These are phyloP conservation scores for Colletotrichum brevisporum DNA, from an alignment of 2,329 filamentous ascomycete genomes.

Conservation along the genomic window DNA sequence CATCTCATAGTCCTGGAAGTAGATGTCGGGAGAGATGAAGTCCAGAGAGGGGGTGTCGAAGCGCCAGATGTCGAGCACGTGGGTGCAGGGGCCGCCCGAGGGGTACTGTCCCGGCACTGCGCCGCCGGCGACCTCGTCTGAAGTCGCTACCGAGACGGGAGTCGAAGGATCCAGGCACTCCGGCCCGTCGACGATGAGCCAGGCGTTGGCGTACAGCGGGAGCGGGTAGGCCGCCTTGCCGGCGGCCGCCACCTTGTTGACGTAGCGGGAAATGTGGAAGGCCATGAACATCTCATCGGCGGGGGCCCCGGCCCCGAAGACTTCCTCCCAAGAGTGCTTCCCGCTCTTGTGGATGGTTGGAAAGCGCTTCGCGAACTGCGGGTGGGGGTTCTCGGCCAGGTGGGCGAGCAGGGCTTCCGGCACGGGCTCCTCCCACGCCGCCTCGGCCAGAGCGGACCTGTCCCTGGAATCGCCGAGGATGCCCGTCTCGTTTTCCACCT, in stretches of 20 bases:
- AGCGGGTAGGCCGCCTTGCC: neutral
- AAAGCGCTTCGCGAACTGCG: too few species aligned
- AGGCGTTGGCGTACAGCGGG: neutral
- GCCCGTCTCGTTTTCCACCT: neutral
- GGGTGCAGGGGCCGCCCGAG: slow-evolving; percentile 50
- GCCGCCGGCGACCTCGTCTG: slow-evolving; percentile 48
- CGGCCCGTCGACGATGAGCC: too few species aligned
- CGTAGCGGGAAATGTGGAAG: neutral
- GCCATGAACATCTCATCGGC: slow-evolving; percentile 10
- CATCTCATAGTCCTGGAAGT: slow-evolving; percentile 61
- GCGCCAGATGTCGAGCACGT: slow-evolving; percentile 55
- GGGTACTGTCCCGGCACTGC: slow-evolving; percentile 52
- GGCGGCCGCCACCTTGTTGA: neutral
- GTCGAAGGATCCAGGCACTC: too few species aligned
- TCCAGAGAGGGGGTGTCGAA: slow-evolving; percentile 57
- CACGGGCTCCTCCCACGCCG: neutral
- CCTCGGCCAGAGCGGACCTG: neutral
- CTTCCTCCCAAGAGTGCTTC: neutral
- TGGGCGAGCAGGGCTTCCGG: neutral
- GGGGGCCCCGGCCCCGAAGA: neutral
- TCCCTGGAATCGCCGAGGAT: neutral
- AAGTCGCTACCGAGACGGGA: too few species aligned
- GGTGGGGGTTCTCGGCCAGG: too few species aligned
- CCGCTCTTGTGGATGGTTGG: too few species aligned
- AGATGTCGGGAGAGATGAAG: slow-evolving; percentile 63